These are phyloP conservation scores for Picochlorum sp. DNA, from an alignment of 139 green algal genomes.

Conservation along the genomic window DNA sequence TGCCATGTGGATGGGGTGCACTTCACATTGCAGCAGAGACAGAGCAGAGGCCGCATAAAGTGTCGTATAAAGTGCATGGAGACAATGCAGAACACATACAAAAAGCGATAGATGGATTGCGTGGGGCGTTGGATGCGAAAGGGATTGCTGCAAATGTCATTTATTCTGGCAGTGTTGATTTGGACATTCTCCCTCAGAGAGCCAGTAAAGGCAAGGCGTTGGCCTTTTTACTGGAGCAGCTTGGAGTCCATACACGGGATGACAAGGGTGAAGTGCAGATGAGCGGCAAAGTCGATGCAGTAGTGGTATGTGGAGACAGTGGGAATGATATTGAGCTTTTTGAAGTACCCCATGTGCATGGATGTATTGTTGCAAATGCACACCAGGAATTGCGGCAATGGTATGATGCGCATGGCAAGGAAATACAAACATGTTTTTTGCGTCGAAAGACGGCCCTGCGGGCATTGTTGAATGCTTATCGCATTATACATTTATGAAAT, in stretches of 20 bases:
- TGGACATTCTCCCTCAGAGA: slow-evolving; percentile 69
- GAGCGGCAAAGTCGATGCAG: slow-evolving; percentile 20
- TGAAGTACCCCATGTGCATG: slow-evolving; percentile 56
- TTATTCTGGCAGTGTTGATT: slow-evolving; percentile 70
- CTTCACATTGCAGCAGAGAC: slow-evolving; percentile 42
- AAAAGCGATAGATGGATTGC: slow-evolving; percentile 25
- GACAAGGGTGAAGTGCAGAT: slow-evolving; percentile 12
- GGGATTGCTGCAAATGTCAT: slow-evolving; percentile 55
- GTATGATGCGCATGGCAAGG: slow-evolving; percentile 29
- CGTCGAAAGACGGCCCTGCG: slow-evolving; percentile 62
- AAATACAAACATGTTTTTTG: slow-evolving; percentile 31
- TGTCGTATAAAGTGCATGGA: slow-evolving; percentile 65
- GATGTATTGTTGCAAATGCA: slow-evolving; percentile 81
- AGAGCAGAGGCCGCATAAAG: slow-evolving; percentile 87
- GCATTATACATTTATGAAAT: slow-evolving; percentile 42
- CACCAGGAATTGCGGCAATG: slow-evolving; percentile 72
- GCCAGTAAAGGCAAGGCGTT: slow-evolving; percentile 86
- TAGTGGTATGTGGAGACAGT: slow-evolving; percentile 86
- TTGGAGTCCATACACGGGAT: neutral
- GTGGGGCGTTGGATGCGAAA: slow-evolving; percentile 23
- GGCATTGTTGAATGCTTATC: slow-evolving; percentile 79
- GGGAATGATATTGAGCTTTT: slow-evolving; percentile 93
- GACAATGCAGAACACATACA: slow-evolving; percentile 2
- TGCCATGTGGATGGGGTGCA: slow-evolving; percentile 8
- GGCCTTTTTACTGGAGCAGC: slow-evolving; percentile 64